A percentile compares a stretch with the other conserved stretches of the same genome.
These are phyloP conservation scores for Melanomma pulvis-pyrius DNA, from an alignment of 495 filamentous ascomycete genomes.

Conservation along the genomic window DNA sequence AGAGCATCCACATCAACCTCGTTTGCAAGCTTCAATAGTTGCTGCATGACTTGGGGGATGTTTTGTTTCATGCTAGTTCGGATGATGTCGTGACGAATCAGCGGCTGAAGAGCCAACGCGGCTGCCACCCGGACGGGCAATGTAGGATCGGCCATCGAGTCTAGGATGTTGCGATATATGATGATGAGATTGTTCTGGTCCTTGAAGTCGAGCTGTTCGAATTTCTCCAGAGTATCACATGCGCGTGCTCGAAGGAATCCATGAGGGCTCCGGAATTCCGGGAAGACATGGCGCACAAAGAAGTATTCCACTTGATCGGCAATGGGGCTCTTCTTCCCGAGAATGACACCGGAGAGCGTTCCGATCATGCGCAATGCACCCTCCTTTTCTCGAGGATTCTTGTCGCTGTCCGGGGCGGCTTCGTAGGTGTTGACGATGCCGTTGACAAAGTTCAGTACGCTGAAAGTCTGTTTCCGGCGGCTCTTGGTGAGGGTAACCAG, in stretches of 20 bases:
- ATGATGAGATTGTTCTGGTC: constrained; percentile 90
- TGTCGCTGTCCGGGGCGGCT: constrained; percentile 76
- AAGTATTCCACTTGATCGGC: constrained; percentile 99
- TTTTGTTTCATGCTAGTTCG: constrained; percentile 93
- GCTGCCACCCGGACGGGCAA: constrained; percentile 94
- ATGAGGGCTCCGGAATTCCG: constrained; percentile 90
- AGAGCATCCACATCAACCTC: constrained; percentile 93
- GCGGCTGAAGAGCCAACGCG: constrained; percentile 87
- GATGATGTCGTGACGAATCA: constrained; percentile 94
- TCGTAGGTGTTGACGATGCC: constrained; percentile 89
- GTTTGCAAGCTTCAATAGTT: constrained; percentile 92
- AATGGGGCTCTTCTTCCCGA: constrained; percentile 97
- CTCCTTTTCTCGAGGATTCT: constrained; percentile 92
- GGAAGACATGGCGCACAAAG: constrained; percentile 96
- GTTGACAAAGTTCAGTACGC: constrained; percentile 91
- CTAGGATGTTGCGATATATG: constrained; percentile 94
- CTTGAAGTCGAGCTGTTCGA: constrained; percentile 93
- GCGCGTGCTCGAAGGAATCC: constrained; percentile 94
- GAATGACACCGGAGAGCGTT: constrained; percentile 86
- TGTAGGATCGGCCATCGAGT: constrained; percentile 91
- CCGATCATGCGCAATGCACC: constrained; percentile 97
- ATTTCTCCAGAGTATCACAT: constrained; percentile 96
- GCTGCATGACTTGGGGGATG: constrained; percentile 99
- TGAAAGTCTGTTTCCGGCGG: constrained; percentile 93
- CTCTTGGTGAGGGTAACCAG: constrained; percentile 90